These are phyloP conservation scores for Amborella trichopoda DNA, from an alignment of 164 flowering plant species.

Conservation along the genomic window DNA sequence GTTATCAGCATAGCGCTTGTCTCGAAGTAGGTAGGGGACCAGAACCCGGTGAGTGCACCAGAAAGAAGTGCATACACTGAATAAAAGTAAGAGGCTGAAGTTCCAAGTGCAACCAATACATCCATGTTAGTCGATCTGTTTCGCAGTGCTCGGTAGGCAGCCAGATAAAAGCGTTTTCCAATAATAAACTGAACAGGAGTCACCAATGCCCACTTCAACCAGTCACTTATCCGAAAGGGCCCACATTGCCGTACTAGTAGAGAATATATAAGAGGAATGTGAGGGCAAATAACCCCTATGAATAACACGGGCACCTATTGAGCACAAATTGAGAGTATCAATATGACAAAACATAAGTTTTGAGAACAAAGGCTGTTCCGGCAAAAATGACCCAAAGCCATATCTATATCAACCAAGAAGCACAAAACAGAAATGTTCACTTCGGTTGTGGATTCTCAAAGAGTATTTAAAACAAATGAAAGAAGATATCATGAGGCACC, in stretches of 20 bases:
- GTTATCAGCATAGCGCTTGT: constrained; percentile 98
- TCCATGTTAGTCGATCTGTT: constrained; percentile 97
- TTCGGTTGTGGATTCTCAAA: too few relatives aligned
- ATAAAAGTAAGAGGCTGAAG: constrained; percentile 92
- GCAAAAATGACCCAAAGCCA: neutral
- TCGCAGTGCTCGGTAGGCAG: constrained; percentile 82
- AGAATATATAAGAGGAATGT: constrained; percentile 61
- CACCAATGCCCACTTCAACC: constrained; percentile 88
- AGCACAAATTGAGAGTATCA: neutral
- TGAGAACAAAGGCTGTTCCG: too few relatives aligned
- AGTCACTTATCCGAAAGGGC: constrained; percentile 87
- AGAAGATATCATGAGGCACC: too few relatives aligned
- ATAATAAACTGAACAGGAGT: constrained; percentile 80
- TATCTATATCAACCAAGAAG: neutral
- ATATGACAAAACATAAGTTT: neutral
- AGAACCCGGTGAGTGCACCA: constrained; percentile 88
- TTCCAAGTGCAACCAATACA: constrained; percentile 93
- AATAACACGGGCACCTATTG: constrained; percentile 76
- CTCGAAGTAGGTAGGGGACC: constrained; percentile 96
- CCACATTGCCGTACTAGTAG: constrained; percentile 82
- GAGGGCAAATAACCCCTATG: constrained; percentile 82
- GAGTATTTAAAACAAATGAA: too few relatives aligned
- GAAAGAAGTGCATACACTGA: constrained; percentile 86
- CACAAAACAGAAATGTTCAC: neutral
- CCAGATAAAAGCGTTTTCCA: constrained; percentile 90